Evolutionary conservation across 129 eudicot species (phyloP).

Genomic region (Silybum marianum): DNA sequence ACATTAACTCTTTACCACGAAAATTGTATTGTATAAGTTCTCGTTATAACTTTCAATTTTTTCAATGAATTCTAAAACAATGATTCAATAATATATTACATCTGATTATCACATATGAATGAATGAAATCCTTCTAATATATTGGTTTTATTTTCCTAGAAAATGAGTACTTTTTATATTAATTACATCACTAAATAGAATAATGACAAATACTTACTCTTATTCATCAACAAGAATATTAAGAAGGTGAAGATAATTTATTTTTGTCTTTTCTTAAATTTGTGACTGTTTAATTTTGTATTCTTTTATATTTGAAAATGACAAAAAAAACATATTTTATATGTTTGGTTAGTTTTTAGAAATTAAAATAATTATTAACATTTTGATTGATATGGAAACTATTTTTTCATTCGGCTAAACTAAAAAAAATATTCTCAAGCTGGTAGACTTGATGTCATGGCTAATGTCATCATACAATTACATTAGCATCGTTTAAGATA

Average conservation of each 20-base stretch:
- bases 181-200: no score
- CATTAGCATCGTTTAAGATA: neutral
- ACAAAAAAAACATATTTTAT: neutral
- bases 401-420: neutral
- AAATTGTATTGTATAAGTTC: no score
- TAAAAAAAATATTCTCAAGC: neutral
- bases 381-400: neutral
- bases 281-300: neutral
- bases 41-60: no score
- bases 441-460: neutral
- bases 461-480: neutral
- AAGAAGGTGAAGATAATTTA: neutral
- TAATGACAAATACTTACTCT: neutral
- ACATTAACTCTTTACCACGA: no score
- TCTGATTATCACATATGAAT: no score
- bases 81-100: neutral
- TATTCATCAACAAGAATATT: neutral
- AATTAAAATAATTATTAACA: neutral
- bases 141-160: neutral
- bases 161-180: no score
- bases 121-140: no score
- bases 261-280: neutral
- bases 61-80: no score
- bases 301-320: no score
- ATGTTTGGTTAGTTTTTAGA: neutral